Base-by-base conservation (phyloP, 345 rosid genomes). In the Populus euphratica region DNA sequence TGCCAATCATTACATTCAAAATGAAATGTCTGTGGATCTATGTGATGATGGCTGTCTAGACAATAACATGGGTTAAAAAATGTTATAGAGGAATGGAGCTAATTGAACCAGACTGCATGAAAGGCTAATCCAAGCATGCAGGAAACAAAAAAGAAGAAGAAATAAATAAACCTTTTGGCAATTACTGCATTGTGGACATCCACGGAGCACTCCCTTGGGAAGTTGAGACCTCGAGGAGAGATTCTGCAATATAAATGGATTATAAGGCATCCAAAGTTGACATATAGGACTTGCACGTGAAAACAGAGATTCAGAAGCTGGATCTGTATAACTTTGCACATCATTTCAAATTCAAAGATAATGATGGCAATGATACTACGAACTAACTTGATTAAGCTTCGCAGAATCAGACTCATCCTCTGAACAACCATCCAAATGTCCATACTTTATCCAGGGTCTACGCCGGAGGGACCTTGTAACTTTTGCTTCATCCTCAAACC, bases 171-270 rank as follows among this genome's bases (percentile, higher is more conserved):
- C 99, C 99, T 93, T 96, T 77, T 90, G 98, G 88, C 98, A 93
- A 81, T 86, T 91, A 74, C 79, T 87, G 83, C 98, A 92, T 41
- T 89, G 85, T 61, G 87, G 85, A 82, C 97, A 92, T 67, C 93
- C 99, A 20, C 90, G 91, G 43, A 90, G 76, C 74, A 93, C 97
- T 4, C 98, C 99, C 84, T 89, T 90, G 25, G 98, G 94, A 76
- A 92, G 88, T 74, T 69, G 76, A 79, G 87, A 83, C 88, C 82
- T 86, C 63, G 21, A 69, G 38, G 43, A 76, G 72, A 78, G 81
- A 82, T 62, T 82, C 98, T 96, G 95, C 86, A 83, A 76, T 36
- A 69, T 78, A 80, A 73, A 12, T 27, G 66, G 36, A 39, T 78
- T 52, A 23, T 50, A 54, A 56, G 64, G 44, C 44, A 39, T 59